A percentile compares a stretch with the other conserved stretches of the same genome.
phyloP scores from a whole-genome alignment of 2,329 filamentous ascomycete species.

The Sarocladium brachiariae region DNA sequence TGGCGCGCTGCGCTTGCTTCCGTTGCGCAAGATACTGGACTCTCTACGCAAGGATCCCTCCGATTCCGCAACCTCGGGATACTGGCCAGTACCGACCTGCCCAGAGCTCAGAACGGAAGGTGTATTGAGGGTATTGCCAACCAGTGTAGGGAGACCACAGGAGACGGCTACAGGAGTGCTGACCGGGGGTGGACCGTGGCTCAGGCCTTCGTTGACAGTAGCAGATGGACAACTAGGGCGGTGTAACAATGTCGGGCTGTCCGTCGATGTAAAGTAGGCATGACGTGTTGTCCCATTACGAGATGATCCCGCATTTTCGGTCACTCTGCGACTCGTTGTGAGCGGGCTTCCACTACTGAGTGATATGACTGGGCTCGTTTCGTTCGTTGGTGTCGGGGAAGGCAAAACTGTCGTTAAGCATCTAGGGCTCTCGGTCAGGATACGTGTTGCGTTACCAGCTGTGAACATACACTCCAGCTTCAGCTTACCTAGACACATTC shows the following conservation, averaged over 20 bases:
- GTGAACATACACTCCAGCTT: no score
- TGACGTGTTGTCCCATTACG: not conserved
- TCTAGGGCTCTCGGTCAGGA: not conserved
- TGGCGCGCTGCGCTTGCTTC: not conserved
- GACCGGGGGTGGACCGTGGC: no score
- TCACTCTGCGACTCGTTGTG: not conserved
- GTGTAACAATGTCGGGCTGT: not conserved
- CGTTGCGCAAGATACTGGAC: not conserved
- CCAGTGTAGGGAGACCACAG: no score
- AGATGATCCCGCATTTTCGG: not conserved
- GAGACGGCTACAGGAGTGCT: no score
- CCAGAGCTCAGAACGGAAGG: not conserved
- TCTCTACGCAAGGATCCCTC: not conserved
- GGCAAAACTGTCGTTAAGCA: conserved; percentile 37
- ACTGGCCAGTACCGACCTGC: not conserved
- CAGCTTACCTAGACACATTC: not conserved
- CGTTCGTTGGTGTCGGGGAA: conserved; percentile 58
- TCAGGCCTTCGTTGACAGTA: no score
- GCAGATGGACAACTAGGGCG: not conserved
- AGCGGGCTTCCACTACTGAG: conserved; percentile 28
- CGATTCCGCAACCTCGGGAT: no score
- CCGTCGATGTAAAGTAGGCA: not conserved
- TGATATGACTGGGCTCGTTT: conserved; percentile 40
- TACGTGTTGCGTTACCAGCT: not conserved
- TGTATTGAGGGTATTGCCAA: not conserved